Evolutionary conservation across 2,329 filamentous ascomycete species (phyloP).

Genomic region (Penicillium hordei): DNA sequence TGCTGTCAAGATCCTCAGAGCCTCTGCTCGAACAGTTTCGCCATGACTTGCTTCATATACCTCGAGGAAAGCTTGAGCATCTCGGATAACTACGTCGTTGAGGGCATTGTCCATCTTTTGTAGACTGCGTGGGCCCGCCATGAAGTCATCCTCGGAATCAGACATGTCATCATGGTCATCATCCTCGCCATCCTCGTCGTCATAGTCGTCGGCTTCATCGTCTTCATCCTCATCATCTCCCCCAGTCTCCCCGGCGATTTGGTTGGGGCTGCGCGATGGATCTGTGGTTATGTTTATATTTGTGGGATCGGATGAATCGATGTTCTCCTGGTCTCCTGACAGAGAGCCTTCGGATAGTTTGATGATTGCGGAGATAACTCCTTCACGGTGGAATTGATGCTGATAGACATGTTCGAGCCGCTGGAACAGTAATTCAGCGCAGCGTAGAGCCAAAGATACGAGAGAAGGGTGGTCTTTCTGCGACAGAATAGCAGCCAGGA

Average conservation of each 20-base stretch:
- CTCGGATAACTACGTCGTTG: constrained; percentile 69
- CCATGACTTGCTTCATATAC: constrained; percentile 76
- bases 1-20: constrained; percentile 69
- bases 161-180: constrained; percentile 56
- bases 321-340: constrained; percentile 26
- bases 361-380: constrained; percentile 86
- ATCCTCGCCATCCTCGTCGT: constrained; percentile 54
- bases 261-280: constrained; percentile 2
- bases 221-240: constrained; percentile 47
- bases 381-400: constrained; percentile 96
- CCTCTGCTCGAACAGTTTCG: constrained; percentile 74
- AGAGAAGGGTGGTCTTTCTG: constrained; percentile 89
- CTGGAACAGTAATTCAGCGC: constrained; percentile 81
- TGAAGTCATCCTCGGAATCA: constrained; percentile 66
- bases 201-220: constrained; percentile 55
- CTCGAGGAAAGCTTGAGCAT: constrained; percentile 81
- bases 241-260: constrained; percentile 19
- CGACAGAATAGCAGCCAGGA: constrained; percentile 89
- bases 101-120: constrained; percentile 52
- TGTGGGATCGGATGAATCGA: background rate
- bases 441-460: constrained; percentile 83
- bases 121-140: constrained; percentile 43
- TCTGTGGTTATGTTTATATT: constrained; percentile 11
- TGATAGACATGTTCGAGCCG: constrained; percentile 85
- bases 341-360: constrained; percentile 63